Base-by-base conservation (phyloP, 2,329 filamentous ascomycete species). In the Arthrobotrys sinensis region DNA sequence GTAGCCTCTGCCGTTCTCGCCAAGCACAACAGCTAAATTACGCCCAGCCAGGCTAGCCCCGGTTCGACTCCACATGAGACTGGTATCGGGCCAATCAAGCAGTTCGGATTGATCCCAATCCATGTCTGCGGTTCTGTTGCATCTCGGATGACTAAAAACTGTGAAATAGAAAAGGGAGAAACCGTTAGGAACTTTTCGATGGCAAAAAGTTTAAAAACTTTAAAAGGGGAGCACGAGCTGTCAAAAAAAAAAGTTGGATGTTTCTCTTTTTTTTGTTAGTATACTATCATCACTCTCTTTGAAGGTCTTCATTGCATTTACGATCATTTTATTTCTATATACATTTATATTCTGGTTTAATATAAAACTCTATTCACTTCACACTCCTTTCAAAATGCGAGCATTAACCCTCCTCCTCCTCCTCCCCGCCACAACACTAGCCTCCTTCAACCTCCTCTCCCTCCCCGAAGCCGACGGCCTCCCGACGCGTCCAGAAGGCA, bases 361-460 rank as follows among this genome's bases (percentile, higher is more conserved):
- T 60, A 60, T 60, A 60, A 38, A 12, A 57, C n/a, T n/a, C n/a
- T n/a, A n/a, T n/a, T n/a, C n/a, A 11, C 24, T 28, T 14, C 16
- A n/a, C 6, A 40, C 50, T n/a, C 10, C 24, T 38, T 36, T 10
- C 40, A 70, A 12, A 46, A 70, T 62, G 55, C 53, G 19, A 1
- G 6, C 21, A 12, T 2, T 62, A 3, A 7, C 46, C 10, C 55
- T 64, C 19, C 11, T 14, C 21, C 21, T 62, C 40, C 73, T 67
- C 43, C 75, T 71, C 36, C 32, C 62, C n/a, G 16, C 45, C 34
- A 24, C 65, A 0, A 34, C 67, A 4, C 32, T 78, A 0, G 75
- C 67, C 4, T 66, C 75, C 21, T 78, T 78, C 67, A 72, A 72
- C 38, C 67, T 78, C 21, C 67, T 78, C 11, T 14, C 14, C 48